Percentiles rank a stretch among this genome's conserved stretches.
Conservation (phyloP, 768 basidiomycete species). For the Phlegmacium glaucopus region DNA sequence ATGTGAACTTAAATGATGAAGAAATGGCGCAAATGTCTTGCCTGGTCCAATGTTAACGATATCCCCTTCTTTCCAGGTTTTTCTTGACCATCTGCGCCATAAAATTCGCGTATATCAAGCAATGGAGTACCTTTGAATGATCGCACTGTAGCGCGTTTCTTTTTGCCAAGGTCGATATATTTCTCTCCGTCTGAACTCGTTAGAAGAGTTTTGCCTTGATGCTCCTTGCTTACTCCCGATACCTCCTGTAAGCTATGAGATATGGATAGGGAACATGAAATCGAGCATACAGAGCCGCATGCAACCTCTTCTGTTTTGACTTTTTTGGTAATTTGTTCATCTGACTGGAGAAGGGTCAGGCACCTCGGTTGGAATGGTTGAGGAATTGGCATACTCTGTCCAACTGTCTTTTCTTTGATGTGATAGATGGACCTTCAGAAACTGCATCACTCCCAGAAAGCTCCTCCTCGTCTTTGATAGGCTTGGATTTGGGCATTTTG, state of each 20-base stretch:
- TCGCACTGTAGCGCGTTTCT: slow-evolving; percentile 59
- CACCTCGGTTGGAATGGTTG: background rate
- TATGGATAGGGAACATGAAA: background rate
- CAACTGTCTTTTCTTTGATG: background rate
- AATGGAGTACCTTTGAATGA: slow-evolving; percentile 48
- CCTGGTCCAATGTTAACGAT: slow-evolving; percentile 62
- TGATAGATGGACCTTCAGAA: background rate
- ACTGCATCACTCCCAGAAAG: background rate
- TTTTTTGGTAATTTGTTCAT: background rate
- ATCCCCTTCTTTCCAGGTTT: slow-evolving; percentile 86
- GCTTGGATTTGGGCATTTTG: no score
- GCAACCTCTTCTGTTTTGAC: slow-evolving; percentile 6
- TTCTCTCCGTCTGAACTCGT: slow-evolving; percentile 39
- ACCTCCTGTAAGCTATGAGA: no score
- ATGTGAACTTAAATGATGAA: background rate
- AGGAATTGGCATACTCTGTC: background rate
- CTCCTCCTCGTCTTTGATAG: no score
- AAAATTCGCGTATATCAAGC: slow-evolving; percentile 78
- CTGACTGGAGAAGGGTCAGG: background rate
- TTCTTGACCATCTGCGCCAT: slow-evolving; percentile 45
- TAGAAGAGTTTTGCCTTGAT: slow-evolving; percentile 21
- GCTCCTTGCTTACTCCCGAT: background rate
- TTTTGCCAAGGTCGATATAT: slow-evolving; percentile 72
- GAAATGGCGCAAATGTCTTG: slow-evolving; percentile 13
- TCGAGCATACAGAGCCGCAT: slow-evolving; percentile 9